phyloP scores from a whole-genome alignment of 177 flowering plant species.

The Telopea speciosissima region DNA sequence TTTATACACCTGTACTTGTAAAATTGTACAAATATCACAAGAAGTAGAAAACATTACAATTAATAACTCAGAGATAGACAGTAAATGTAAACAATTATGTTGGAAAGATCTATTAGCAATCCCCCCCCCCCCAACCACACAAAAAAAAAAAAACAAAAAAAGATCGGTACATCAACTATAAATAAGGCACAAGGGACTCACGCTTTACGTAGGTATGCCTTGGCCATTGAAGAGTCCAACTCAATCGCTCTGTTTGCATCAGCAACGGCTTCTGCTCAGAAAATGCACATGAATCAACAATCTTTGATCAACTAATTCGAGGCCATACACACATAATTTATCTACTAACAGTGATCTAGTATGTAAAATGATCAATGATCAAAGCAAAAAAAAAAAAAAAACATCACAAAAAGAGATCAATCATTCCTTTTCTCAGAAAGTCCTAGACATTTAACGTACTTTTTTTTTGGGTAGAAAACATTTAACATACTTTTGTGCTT shows the following conservation, averaged over 20 bases:
- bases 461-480: too few species aligned
- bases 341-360: too few species aligned
- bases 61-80: neutral
- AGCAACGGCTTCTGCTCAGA: conserved; percentile 65
- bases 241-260: conserved; percentile 74
- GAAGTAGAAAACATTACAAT: too few species aligned
- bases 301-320: neutral
- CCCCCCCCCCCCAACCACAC: too few species aligned
- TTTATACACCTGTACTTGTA: neutral
- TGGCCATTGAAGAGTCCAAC: conserved; percentile 58
- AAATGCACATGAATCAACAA: neutral
- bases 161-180: neutral
- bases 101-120: neutral
- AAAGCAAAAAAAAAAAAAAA: too few species aligned
- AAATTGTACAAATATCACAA: neutral
- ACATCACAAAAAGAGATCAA: too few species aligned
- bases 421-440: too few species aligned
- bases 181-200: conserved; percentile 21
- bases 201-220: conserved; percentile 85
- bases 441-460: too few species aligned
- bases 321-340: neutral
- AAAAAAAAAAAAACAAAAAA: too few species aligned
- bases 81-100: neutral
- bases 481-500: too few species aligned
- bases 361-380: too few species aligned